Evolutionary conservation across 2,329 filamentous ascomycete genomes (phyloP).

Genomic region (Botrytis deweyae): DNA sequence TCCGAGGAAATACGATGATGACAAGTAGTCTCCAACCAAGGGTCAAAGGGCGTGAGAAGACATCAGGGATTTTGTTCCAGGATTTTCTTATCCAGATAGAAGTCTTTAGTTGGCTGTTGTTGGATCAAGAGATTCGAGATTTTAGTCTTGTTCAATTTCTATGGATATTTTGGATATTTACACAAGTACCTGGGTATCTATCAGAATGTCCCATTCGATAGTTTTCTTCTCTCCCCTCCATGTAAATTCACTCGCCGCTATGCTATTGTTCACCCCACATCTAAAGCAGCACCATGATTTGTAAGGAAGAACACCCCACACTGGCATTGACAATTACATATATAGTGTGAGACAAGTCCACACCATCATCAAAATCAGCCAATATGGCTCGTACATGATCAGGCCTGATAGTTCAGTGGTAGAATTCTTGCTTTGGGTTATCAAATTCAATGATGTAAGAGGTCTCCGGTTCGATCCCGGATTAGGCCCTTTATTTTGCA

Average conservation of each 20-base stretch:
- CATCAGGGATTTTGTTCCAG: background rate
- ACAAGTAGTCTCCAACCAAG: background rate
- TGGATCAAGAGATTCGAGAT: background rate
- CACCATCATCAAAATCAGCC: accelerated
- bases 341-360: accelerated
- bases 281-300: background rate
- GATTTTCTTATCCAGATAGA: background rate
- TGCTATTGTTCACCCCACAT: background rate
- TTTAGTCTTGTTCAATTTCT: background rate
- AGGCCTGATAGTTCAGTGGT: constrained; percentile 17
- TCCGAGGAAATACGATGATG: background rate
- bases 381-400: accelerated
- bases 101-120: background rate
- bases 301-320: background rate
- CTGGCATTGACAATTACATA: accelerated
- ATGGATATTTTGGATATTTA: background rate
- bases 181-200: background rate
- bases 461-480: constrained; percentile 17
- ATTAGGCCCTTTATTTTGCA: background rate
- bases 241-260: background rate
- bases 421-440: constrained; percentile 13
- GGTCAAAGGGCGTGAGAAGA: constrained; percentile 9
- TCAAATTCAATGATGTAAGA: background rate
- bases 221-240: background rate
- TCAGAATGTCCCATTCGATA: background rate